These are phyloP conservation scores for Mollisiaceae sp. DNA, from an alignment of 2,329 filamentous ascomycete species.

Conservation along the genomic window DNA sequence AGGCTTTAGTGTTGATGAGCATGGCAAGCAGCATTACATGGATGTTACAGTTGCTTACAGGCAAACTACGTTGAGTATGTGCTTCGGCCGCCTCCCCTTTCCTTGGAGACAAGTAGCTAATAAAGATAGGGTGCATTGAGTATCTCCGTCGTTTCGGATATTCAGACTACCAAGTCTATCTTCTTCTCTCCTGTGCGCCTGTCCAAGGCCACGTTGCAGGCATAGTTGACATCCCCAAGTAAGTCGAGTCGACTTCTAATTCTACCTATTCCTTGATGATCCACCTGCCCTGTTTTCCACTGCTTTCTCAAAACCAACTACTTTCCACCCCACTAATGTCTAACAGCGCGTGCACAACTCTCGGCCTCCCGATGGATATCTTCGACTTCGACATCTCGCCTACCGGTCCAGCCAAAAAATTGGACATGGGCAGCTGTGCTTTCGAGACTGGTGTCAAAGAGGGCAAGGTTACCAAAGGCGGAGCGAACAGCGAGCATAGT, in stretches of 20 bases:
- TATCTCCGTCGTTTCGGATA: conserved; percentile 78
- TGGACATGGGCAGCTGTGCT: conserved; percentile 75
- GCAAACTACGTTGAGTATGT: conserved; percentile 63
- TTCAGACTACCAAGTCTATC: conserved; percentile 78
- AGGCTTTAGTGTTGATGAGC: conserved; percentile 86
- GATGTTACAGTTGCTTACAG: conserved; percentile 87
- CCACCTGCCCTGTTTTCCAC: too few species aligned
- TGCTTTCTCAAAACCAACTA: not conserved
- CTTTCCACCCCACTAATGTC: conserved; percentile 12
- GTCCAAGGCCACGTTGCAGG: conserved; percentile 88
- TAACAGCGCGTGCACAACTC: conserved; percentile 73
- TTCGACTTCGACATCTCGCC: conserved; percentile 93
- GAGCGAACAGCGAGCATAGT: conserved; percentile 53
- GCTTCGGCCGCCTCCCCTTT: not conserved
- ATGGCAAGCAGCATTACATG: conserved; percentile 79
- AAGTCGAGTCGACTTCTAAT: not conserved
- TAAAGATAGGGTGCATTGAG: conserved; percentile 66
- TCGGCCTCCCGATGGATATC: conserved; percentile 90
- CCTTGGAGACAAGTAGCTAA: conserved; percentile 7
- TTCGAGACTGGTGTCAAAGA: conserved; percentile 57
- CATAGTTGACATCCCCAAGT: conserved; percentile 87
- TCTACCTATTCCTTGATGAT: too few species aligned
- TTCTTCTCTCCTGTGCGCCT: conserved; percentile 83
- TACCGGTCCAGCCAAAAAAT: conserved; percentile 58
- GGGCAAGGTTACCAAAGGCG: conserved; percentile 51